Evolutionary conservation across 2,329 filamentous ascomycete species (phyloP).

Genomic region (Bisporella sp.): DNA sequence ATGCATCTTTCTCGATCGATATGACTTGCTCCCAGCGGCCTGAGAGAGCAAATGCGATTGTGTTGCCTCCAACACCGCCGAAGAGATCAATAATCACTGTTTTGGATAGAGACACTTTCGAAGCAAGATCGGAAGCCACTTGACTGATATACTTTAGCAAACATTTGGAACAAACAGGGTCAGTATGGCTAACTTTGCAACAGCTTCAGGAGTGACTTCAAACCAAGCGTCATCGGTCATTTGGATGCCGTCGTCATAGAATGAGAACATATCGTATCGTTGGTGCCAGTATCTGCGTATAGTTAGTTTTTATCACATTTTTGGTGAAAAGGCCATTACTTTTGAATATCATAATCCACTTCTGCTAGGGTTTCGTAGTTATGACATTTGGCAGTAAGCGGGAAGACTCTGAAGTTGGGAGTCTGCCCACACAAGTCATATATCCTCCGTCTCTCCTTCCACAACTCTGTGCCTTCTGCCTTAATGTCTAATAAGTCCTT

Average conservation of each 20-base stretch:
- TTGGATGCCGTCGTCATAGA: conserved; percentile 80
- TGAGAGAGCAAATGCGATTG: conserved; percentile 85
- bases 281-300: conserved; percentile 76
- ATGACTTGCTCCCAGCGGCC: conserved; percentile 77
- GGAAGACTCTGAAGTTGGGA: conserved; percentile 12
- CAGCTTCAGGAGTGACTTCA: conserved; percentile 87
- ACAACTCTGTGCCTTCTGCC: conserved; percentile 73
- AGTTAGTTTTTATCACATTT: conserved; percentile 1
- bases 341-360: conserved; percentile 78
- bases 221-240: conserved; percentile 96
- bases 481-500: conserved; percentile 73
- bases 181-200: conserved; percentile 60
- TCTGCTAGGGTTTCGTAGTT: conserved; percentile 67
- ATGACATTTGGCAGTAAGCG: conserved; percentile 57
- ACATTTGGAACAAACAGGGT: background rate
- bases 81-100: conserved; percentile 72
- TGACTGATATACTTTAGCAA: conserved; percentile 39
- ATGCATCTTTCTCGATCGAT: conserved; percentile 77
- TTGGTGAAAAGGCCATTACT: conserved; percentile 43
- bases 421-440: conserved; percentile 26
- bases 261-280: conserved; percentile 77
- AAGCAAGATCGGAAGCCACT: conserved; percentile 66
- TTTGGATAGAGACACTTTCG: conserved; percentile 25
- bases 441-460: conserved; percentile 63
- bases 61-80: conserved; percentile 85